Evolutionary conservation across 1,284 basidiomycete genomes (phyloP).

Genomic region (Phaffia rhodozyma): DNA sequence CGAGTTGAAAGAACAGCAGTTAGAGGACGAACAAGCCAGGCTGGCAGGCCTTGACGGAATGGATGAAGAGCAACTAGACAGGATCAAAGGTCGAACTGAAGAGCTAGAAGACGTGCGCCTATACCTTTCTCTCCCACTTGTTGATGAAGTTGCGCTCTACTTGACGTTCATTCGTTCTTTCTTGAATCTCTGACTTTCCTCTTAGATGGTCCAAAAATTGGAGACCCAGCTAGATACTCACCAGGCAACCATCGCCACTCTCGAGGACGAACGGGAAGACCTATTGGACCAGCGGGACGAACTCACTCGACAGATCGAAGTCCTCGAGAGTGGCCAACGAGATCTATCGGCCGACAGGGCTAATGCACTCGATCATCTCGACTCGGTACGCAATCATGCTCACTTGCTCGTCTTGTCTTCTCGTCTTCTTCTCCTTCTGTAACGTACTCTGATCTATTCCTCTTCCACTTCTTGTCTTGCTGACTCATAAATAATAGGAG

Average conservation of each 20-base stretch:
- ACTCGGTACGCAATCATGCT: slow-evolving; percentile 26
- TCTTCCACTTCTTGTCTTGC: background rate
- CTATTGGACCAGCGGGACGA: slow-evolving; percentile 26
- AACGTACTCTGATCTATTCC: background rate
- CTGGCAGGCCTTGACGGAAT: slow-evolving; percentile 48
- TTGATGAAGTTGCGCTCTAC: background rate
- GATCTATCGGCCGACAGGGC: slow-evolving; percentile 21
- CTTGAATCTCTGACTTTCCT: background rate
- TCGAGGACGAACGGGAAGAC: slow-evolving; percentile 29
- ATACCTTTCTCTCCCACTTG: background rate
- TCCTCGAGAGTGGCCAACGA: slow-evolving; percentile 31
- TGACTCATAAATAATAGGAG: slow-evolving; percentile 18
- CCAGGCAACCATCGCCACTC: slow-evolving; percentile 25
- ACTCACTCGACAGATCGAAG: slow-evolving; percentile 26
- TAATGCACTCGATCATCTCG: slow-evolving; percentile 28
- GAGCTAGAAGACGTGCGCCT: slow-evolving; percentile 50
- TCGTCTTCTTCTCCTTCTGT: background rate
- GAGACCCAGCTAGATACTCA: slow-evolving; percentile 28
- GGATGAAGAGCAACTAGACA: slow-evolving; percentile 38
- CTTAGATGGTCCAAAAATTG: slow-evolving; percentile 31
- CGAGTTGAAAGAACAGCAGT: slow-evolving; percentile 53
- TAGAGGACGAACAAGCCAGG: slow-evolving; percentile 41
- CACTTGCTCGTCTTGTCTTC: background rate
- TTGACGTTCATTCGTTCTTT: background rate
- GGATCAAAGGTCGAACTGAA: slow-evolving; percentile 49